Percentiles rank a stretch among this genome's conserved stretches.
phyloP scores from a whole-genome alignment of 1,139 yeast genomes.

The Blastobotrys proliferans region DNA sequence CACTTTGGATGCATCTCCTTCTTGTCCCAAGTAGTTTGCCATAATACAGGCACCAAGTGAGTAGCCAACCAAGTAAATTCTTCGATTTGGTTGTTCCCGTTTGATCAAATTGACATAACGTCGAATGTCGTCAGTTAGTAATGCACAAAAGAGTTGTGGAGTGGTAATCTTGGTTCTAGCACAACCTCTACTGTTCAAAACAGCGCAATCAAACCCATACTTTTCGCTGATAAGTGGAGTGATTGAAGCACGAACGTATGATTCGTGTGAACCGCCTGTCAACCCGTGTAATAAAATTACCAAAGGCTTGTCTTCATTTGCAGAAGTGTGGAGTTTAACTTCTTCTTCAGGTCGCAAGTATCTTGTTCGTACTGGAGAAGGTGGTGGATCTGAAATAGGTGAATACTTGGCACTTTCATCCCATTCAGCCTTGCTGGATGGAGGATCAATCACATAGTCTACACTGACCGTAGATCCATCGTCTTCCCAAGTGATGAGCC shows the following conservation, averaged over 20 bases:
- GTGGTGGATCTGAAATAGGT: slow-evolving; percentile 67
- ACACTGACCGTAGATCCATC: slow-evolving; percentile 65
- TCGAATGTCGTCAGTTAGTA: slow-evolving; percentile 69
- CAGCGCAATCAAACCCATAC: slow-evolving; percentile 58
- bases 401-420: slow-evolving; percentile 47
- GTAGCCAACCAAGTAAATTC: slow-evolving; percentile 73
- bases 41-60: slow-evolving; percentile 85
- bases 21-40: slow-evolving; percentile 75
- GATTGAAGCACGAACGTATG: slow-evolving; percentile 63
- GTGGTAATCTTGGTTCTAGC: slow-evolving; percentile 76
- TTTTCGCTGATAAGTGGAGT: slow-evolving; percentile 21
- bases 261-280: slow-evolving; percentile 90
- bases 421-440: slow-evolving; percentile 48
- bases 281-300: slow-evolving; percentile 76
- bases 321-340: slow-evolving; percentile 29
- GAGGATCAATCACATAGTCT: slow-evolving; percentile 63
- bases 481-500: slow-evolving; percentile 55
- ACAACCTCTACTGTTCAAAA: slow-evolving; percentile 81
- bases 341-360: slow-evolving; percentile 55
- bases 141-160: slow-evolving; percentile 69
- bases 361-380: slow-evolving; percentile 73
- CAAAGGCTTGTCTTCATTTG: slow-evolving; percentile 51
- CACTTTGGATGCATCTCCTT: slow-evolving; percentile 47
- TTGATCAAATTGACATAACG: slow-evolving; percentile 52
- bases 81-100: slow-evolving; percentile 61